Evolutionary conservation across 345 rosid species (phyloP), one percentile per base, ranked within the genome.

Genomic region (Garcia nutans): DNA sequence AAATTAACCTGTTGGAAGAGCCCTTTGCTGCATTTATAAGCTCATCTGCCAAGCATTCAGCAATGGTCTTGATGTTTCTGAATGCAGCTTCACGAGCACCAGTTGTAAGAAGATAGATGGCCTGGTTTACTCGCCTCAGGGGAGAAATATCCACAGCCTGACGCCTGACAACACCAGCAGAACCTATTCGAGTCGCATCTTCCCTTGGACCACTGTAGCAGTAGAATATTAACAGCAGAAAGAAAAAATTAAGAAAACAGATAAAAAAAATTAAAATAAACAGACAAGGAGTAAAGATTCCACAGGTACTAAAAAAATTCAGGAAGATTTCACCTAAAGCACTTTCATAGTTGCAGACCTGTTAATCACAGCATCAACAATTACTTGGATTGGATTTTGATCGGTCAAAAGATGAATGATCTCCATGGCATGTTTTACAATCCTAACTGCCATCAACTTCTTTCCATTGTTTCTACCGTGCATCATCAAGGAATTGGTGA

Each of bases 61-160:
- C 99, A 23, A 93, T 90, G 6, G 97, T 91, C 86, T 95, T 95
- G 68, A 95, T 87, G 82, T 90, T 95, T 60, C 99, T 87, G 76
- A 95, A 95, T 3, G 98, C 98, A 74, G 99, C 86, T 65, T 93
- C 98, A 70, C 99, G 93, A 13, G 99, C 98, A 78, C 99, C 97
- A 33, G 99, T 95, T 0, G 98, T 95, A 22, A 95, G 86, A 8
- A 95, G 86, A 66, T 88, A 95, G 74, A 95, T 86, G 0, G 98
- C 99, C 77, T 91, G 97, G 74, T 95, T 95, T 19, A 95, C 98
- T 58, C 98, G 93, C 37, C 98, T 86, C 37, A 95, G 76, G 3
- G 99, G 99, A 74, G 98, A 93, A 84, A 95, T 91, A 91, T 93
- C 99, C 65, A 95, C 98, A 5, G 97, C 99, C 83, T 95, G 99